These are phyloP conservation scores for Zygosaccharomyces siamensis DNA, from an alignment of 805 yeast genomes.

Conservation along the genomic window DNA sequence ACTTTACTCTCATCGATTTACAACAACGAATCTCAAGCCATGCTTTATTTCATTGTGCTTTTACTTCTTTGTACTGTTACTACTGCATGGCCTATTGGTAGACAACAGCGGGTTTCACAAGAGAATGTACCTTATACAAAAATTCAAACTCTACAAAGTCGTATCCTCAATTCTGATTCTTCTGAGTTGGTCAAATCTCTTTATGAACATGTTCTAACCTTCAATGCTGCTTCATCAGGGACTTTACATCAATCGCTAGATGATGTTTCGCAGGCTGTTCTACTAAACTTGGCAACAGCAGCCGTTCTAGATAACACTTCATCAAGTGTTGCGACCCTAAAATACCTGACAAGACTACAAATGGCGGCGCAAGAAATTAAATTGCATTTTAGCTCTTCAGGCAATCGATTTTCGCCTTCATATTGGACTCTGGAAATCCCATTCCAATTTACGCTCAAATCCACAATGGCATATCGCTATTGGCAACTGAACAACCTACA, in stretches of 20 bases:
- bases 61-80: neutral
- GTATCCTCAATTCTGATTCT: slow-evolving; percentile 1
- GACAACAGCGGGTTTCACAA: neutral
- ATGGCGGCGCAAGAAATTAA: neutral
- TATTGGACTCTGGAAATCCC: slow-evolving; percentile 2
- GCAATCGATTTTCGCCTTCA: neutral
- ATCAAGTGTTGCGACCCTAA: neutral
- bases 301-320: neutral
- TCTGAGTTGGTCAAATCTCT: neutral
- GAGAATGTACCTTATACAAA: neutral
- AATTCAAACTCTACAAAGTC: neutral
- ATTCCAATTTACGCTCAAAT: slow-evolving; percentile 1
- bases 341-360: neutral
- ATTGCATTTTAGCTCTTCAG: neutral
- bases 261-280: neutral
- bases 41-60: neutral
- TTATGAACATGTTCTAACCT: neutral
- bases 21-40: neutral
- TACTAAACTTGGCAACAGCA: neutral
- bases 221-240: neutral
- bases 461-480: neutral
- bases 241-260: neutral
- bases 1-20: neutral
- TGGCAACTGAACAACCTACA: slow-evolving; percentile 2
- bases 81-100: neutral